phyloP scores from a whole-genome alignment of 1,284 basidiomycete genomes.

The Sporisorium iseilematis-ciliati region DNA sequence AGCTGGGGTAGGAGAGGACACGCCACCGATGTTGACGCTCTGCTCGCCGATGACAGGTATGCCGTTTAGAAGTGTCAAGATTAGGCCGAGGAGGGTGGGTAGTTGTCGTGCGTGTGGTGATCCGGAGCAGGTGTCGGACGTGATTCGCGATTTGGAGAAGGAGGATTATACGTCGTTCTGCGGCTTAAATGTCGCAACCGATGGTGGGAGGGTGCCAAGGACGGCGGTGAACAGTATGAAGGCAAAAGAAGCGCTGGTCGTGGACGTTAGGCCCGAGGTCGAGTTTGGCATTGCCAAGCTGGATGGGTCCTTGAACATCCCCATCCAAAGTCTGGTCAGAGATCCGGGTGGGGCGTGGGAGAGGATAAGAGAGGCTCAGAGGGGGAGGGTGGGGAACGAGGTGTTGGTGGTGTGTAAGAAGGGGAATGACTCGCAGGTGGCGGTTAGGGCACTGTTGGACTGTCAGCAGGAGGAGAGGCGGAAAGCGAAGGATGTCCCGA shows the following conservation, averaged over 20 bases:
- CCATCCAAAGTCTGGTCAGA: constrained; percentile 76
- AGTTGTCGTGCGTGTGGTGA: constrained; percentile 65
- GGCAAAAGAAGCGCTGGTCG: constrained; percentile 71
- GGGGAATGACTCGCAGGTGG: constrained; percentile 67
- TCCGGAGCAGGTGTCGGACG: constrained; percentile 24
- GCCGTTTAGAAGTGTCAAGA: constrained; percentile 84
- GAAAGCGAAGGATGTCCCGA: neutral
- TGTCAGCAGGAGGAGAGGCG: constrained; percentile 74
- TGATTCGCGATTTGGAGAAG: constrained; percentile 50
- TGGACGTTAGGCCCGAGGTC: constrained; percentile 84
- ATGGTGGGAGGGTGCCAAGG: constrained; percentile 62
- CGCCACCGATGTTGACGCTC: constrained; percentile 76
- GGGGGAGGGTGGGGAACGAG: neutral
- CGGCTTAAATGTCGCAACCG: constrained; percentile 23
- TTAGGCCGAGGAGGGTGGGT: constrained; percentile 73
- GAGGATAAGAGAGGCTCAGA: constrained; percentile 18
- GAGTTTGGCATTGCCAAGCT: constrained; percentile 91
- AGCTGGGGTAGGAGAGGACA: constrained; percentile 57
- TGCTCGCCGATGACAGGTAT: constrained; percentile 79
- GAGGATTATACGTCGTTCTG: constrained; percentile 67
- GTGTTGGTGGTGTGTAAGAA: constrained; percentile 40
- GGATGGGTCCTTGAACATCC: constrained; percentile 79
- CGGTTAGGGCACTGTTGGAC: constrained; percentile 16
- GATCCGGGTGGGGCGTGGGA: constrained; percentile 73
- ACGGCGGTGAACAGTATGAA: constrained; percentile 75